Evolutionary conservation across 495 filamentous ascomycete species (phyloP), one percentile per base, ranked within the genome.

Genomic region (Aspergillus heteromorphus): DNA sequence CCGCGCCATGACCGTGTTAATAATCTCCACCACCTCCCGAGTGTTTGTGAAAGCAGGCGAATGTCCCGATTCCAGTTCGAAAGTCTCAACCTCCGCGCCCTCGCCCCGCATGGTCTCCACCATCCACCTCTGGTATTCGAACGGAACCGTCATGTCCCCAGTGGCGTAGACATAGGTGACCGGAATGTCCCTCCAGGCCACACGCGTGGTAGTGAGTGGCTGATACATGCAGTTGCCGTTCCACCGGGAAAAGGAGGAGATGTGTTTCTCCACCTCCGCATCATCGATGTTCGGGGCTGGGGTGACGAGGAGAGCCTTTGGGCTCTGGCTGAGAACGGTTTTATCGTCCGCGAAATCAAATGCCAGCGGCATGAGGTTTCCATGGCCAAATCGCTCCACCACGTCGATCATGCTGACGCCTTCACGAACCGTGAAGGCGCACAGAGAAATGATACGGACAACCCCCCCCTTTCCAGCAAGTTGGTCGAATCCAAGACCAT

Each of bases 21-120:
- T 50, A 36, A 53, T 49, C 11, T 34, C 14, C 34, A 19, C 55
- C 43, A 58, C n/a, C 50, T 53, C 50, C 36, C 38, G n/a, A 1
- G 36, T 5, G 49, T 19, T 58, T 2, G 49, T 53, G 27, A 53
- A 48, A 6, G 10, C 27, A n/a, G 55, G 49, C 52, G 42, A 53
- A 49, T 58, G 55, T 5, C 55, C 55, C 11, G 55, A 53, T 18
- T 49, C 50, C 25, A 53, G 16, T 50, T 49, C 49, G 9, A 40
- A 45, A 6, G 50, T 43, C 2, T 36, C 20, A 20, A 58, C 41
- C 30, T 27, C 8, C 13, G 13, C 6, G 1, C 55, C 55, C 21
- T 23, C 41, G 13, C 21, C 19, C 6, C 19, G 4, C 14, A 53
- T 23, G 7, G 7, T 18, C 42, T 41, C 36, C 9, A 58, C 36